These are phyloP conservation scores for Aspergillus texensis DNA, from an alignment of 2,329 filamentous ascomycete species.

Conservation along the genomic window DNA sequence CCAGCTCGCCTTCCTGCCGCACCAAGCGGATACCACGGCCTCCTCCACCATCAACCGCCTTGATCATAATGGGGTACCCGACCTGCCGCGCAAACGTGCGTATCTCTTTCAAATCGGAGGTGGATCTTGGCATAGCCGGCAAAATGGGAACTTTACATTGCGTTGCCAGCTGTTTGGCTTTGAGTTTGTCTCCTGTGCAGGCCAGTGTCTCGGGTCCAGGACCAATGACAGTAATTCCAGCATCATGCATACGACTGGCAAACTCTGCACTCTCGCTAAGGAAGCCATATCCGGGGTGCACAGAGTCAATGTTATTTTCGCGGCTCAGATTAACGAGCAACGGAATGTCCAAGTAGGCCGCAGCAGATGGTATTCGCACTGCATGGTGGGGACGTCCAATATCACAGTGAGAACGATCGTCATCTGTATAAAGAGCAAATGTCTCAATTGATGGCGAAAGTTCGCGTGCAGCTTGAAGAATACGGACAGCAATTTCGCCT, in stretches of 20 bases:
- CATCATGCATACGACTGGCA: conserved; percentile 51
- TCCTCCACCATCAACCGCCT: conserved; percentile 66
- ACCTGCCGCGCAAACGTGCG: conserved; percentile 60
- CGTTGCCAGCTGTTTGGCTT: conserved; percentile 55
- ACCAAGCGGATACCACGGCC: conserved; percentile 63
- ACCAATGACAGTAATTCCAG: conserved; percentile 54
- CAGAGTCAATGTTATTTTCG: conserved; percentile 55
- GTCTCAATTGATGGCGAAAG: conserved; percentile 54
- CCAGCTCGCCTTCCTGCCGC: conserved; percentile 45
- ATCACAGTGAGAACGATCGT: conserved; percentile 59
- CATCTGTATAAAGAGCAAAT: conserved; percentile 57
- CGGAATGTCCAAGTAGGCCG: conserved; percentile 57
- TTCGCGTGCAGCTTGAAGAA: conserved; percentile 63
- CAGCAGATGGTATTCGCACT: conserved; percentile 54
- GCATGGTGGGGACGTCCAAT: conserved; percentile 52
- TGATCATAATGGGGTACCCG: conserved; percentile 62
- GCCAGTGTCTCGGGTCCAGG: conserved; percentile 61
- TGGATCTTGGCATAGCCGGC: conserved; percentile 51
- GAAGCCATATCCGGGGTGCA: conserved; percentile 67
- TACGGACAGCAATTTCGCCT: conserved; percentile 66
- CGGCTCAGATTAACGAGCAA: conserved; percentile 52
- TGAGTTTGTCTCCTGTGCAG: conserved; percentile 60
- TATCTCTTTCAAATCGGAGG: conserved; percentile 47
- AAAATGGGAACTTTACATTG: conserved; percentile 57
- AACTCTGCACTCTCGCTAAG: conserved; percentile 59